A percentile compares a stretch with the other conserved stretches of the same genome.
Conservation (phyloP, 2,329 filamentous ascomycete species). For the Aaosphaeria arxii region DNA sequence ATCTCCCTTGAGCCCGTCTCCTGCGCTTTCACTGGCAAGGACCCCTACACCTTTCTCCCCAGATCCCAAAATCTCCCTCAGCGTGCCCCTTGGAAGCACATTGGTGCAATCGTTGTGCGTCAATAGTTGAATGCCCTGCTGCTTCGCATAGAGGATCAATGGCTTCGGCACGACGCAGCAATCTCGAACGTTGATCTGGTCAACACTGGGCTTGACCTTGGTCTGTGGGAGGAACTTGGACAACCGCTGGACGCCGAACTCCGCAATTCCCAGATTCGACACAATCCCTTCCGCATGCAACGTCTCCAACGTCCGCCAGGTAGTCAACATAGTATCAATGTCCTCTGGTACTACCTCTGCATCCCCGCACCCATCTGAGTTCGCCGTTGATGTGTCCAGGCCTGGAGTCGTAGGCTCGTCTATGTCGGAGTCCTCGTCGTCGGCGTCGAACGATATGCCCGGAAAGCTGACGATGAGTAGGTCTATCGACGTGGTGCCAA, state of each 20-base stretch:
- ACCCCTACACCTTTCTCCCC: constrained; percentile 71
- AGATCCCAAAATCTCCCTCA: constrained; percentile 77
- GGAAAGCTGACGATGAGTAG: constrained; percentile 92
- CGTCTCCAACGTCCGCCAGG: constrained; percentile 66
- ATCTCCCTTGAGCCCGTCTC: constrained; percentile 67
- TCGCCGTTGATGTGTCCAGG: constrained; percentile 3
- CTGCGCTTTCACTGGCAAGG: constrained; percentile 59
- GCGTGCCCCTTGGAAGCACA: constrained; percentile 79
- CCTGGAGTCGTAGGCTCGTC: constrained; percentile 38
- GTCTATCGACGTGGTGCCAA: constrained; percentile 74
- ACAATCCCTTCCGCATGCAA: constrained; percentile 71
- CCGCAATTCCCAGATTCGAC: constrained; percentile 75
- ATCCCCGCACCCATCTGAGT: constrained; percentile 45
- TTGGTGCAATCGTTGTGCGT: constrained; percentile 95
- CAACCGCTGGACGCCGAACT: constrained; percentile 85
- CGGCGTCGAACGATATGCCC: constrained; percentile 87
- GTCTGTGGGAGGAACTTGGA: constrained; percentile 71
- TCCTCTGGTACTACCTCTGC: constrained; percentile 47
- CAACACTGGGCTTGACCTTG: constrained; percentile 71
- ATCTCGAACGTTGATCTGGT: constrained; percentile 95
- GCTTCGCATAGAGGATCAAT: constrained; percentile 78
- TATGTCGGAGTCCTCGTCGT: constrained; percentile 75
- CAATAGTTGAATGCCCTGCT: constrained; percentile 77
- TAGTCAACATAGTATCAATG: constrained; percentile 64
- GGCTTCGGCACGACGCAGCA: constrained; percentile 94